A percentile compares a stretch with the other conserved stretches of the same genome.
Evolutionary conservation across 192 early-diverging fungal genomes (phyloP).

Genomic region (Spinellus fusiger): DNA sequence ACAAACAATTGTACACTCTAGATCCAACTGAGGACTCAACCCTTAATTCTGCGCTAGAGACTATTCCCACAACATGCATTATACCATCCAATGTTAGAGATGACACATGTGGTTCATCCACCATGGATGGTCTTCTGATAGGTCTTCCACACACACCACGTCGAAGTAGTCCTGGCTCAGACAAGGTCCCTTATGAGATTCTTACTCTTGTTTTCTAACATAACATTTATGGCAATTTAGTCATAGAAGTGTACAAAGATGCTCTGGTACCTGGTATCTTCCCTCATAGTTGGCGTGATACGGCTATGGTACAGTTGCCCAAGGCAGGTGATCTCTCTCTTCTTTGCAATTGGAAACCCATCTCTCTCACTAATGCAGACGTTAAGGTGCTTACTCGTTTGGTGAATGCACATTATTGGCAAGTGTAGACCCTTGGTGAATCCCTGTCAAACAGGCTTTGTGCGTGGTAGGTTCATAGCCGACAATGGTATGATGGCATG

Average conservation of each 20-base stretch:
- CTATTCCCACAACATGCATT: too few species aligned
- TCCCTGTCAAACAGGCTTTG: constrained; percentile 14
- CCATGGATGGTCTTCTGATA: too few species aligned
- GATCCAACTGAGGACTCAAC: too few species aligned
- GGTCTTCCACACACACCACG: too few species aligned
- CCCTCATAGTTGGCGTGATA: constrained; percentile 1
- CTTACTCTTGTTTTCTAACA: not conserved
- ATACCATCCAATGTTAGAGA: too few species aligned
- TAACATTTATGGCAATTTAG: constrained; percentile 1
- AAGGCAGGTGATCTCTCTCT: constrained; percentile 13
- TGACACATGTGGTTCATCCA: too few species aligned
- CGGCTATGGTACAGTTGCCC: constrained; percentile 10
- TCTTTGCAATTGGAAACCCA: constrained; percentile 6
- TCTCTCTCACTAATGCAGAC: constrained; percentile 5
- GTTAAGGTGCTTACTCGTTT: constrained; percentile 9
- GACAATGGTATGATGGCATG: constrained; percentile 12
- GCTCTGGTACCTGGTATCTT: constrained; percentile 1
- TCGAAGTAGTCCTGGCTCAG: constrained; percentile 4
- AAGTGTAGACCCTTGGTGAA: not conserved
- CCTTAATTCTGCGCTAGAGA: too few species aligned
- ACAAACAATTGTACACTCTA: too few species aligned
- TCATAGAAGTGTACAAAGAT: constrained; percentile 3
- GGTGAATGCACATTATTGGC: not conserved
- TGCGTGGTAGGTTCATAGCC: not conserved
- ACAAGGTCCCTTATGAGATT: constrained; percentile 27